Conservation (phyloP, 495 filamentous ascomycete genomes). For the Mycothermus thermophilus region DNA sequence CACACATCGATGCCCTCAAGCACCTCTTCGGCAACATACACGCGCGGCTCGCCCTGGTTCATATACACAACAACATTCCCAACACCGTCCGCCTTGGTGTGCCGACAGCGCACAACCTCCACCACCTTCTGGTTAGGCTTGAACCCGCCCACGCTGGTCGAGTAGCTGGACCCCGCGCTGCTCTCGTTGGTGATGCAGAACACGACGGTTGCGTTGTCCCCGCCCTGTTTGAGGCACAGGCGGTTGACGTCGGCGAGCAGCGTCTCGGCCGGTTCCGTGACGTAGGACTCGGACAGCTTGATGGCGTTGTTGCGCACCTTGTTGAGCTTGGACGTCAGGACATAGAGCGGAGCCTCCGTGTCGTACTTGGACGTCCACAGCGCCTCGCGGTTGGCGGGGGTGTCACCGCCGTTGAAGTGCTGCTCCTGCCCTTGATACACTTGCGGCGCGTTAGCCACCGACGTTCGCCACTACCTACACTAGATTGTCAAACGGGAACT, state of each 20-base stretch:
- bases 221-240: conserved; percentile 53
- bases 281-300: conserved; percentile 28
- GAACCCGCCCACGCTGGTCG: conserved; percentile 15
- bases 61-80: conserved; percentile 14
- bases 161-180: conserved; percentile 15
- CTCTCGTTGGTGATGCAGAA: conserved; percentile 23
- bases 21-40: conserved; percentile 6
- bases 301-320: conserved; percentile 47
- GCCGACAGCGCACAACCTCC: conserved; percentile 16
- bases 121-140: conserved; percentile 14
- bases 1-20: conserved; percentile 16
- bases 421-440: conserved; percentile 56
- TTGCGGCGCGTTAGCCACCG: too few relatives aligned
- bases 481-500: not conserved
- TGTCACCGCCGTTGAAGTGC: conserved; percentile 43
- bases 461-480: too few relatives aligned
- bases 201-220: conserved; percentile 35
- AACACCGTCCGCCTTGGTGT: conserved; percentile 10
- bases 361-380: conserved; percentile 55
- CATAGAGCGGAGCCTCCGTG: conserved; percentile 45
- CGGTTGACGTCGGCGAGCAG: conserved; percentile 42
- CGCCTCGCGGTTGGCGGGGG: conserved; percentile 59
- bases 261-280: conserved; percentile 40
- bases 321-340: conserved; percentile 42
- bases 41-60: conserved; percentile 15